phyloP scores from a whole-genome alignment of 768 basidiomycete genomes.

The Tricholomella constricta region DNA sequence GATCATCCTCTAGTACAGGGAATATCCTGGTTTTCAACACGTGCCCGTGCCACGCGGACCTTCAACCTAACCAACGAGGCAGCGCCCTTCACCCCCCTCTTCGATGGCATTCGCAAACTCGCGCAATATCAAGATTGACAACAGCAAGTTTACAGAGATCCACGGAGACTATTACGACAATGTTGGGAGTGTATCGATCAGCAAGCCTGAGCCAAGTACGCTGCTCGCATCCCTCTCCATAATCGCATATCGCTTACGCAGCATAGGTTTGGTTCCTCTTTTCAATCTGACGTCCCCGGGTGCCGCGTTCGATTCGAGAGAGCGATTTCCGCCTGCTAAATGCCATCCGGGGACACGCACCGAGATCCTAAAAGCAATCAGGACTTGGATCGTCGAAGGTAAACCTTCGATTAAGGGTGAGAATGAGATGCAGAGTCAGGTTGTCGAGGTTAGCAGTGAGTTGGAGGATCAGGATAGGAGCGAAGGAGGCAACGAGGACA shows the following conservation, averaged over 20 bases:
- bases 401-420: no score
- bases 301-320: background rate
- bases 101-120: no score
- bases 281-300: background rate
- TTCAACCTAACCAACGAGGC: background rate
- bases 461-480: no score
- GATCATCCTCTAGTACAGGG: no score
- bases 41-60: no score
- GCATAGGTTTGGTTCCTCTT: background rate
- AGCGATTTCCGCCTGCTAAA: background rate
- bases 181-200: background rate
- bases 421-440: no score
- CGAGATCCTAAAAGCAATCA: background rate
- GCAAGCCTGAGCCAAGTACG: background rate
- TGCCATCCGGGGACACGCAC: constrained; percentile 4
- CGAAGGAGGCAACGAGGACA: no score
- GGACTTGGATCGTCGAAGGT: background rate
- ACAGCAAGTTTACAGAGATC: background rate
- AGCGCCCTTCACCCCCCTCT: background rate
- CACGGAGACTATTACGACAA: background rate
- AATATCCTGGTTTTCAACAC: no score
- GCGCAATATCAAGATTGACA: background rate
- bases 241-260: background rate
- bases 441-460: no score
- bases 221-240: background rate